Percentiles rank a stretch among this genome's conserved stretches.
Conservation (phyloP, 1,139 yeast species). For the Suhomyces panamericanus region DNA sequence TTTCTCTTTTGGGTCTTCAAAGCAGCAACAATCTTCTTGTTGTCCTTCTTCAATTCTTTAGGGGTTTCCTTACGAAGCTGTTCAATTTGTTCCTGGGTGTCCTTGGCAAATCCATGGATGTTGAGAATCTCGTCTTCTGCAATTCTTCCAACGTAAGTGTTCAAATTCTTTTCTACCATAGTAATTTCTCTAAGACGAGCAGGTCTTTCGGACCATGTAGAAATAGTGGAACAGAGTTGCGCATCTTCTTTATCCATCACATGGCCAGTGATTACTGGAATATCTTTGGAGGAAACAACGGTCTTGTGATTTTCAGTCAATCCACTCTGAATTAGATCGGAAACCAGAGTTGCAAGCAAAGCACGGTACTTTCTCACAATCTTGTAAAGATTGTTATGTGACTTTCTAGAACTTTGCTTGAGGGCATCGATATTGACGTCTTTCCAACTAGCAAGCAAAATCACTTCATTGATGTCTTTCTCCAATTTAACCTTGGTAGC, state of each 20-base stretch:
- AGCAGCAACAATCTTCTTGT: conserved; percentile 69
- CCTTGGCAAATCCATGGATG: conserved; percentile 54
- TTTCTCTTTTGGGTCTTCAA: conserved; percentile 79
- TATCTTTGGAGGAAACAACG: conserved; percentile 6
- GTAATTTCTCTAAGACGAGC: conserved; percentile 50
- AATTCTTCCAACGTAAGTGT: conserved; percentile 43
- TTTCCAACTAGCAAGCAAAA: conserved; percentile 92
- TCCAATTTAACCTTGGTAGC: conserved; percentile 56
- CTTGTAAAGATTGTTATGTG: conserved; percentile 83
- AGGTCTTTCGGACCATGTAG: conserved; percentile 59
- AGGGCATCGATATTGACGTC: conserved; percentile 93
- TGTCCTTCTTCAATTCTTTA: conserved; percentile 62
- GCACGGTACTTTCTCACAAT: conserved; percentile 79
- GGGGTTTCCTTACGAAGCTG: conserved; percentile 79
- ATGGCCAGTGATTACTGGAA: conserved; percentile 18
- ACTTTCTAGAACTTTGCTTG: conserved; percentile 86
- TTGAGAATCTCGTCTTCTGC: conserved; percentile 34
- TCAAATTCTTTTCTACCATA: conserved; percentile 57
- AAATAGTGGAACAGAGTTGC: conserved; percentile 24
- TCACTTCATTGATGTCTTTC: conserved; percentile 81
- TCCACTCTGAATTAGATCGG: conserved; percentile 64
- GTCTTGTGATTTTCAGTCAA: conserved; percentile 26
- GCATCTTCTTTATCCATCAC: conserved; percentile 18
- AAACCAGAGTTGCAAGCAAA: conserved; percentile 54
- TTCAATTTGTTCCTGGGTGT: conserved; percentile 58